Evolutionary conservation across 2,329 filamentous ascomycete genomes (phyloP), one percentile per base, ranked within the genome.

Genomic region (Cercospora berteroae): DNA sequence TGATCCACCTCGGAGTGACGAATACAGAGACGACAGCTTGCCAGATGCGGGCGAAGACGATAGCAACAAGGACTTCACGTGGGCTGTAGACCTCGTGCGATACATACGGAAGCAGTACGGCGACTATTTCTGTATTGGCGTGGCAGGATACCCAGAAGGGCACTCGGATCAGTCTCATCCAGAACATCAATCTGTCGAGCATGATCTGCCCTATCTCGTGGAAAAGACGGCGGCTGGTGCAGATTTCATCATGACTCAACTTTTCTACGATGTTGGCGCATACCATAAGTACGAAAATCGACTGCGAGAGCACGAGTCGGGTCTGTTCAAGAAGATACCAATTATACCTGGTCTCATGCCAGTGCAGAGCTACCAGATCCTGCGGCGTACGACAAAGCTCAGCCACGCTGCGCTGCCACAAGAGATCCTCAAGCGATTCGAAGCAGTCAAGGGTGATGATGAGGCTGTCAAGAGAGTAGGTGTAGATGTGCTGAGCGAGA

Each of bases 181-280:
- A 1, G 92, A 96, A 75, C 86, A 91, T 70, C 88, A 90, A 76
- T 85, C 86, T 72, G 83, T 86, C 0, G 77, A 79, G 64, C 81
- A 83, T 63, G 95, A 99, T 80, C 81, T 99, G 67, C 92, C 94
- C 0, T 96, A 91, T 75, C 84, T 99, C 63, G 87, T 96, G 10
- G 93, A 97, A 72, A 99, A 99, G 84, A 90, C 90, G 0, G 85
- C 90, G 73, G 95, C 95, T 3, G 95, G 95, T 1, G 95, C 94
- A 60, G 94, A 98, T 80, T 99, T 99, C 77, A 91, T 99, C 80
- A 97, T 99, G 92, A 98, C 95, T 0, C 95, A 99, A 79, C 85
- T 99, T 8, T 98, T 97, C 80, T 99, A 97, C 79, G 93, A 98
- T 77, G 86, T 93, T 25, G 85, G 91, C 3, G 92, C 92, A 18